These are phyloP conservation scores for Kickxella alabastrina DNA, from an alignment of 192 early-diverging fungal species.

Conservation along the genomic window DNA sequence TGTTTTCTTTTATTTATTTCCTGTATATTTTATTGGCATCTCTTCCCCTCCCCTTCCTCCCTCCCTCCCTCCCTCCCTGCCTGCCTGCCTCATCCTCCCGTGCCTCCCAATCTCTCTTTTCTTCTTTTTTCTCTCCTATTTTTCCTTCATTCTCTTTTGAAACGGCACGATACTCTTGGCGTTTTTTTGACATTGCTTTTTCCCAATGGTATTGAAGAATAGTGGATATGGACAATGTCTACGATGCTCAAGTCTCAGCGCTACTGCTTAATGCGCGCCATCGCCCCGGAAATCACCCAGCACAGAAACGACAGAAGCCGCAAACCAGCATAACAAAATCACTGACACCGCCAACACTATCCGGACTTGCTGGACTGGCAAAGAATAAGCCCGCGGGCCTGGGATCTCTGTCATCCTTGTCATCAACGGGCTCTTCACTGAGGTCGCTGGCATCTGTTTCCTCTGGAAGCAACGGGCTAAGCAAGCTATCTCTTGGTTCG, in stretches of 20 bases:
- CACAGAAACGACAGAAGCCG: background rate
- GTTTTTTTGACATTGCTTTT: no score
- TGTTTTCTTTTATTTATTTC: background rate
- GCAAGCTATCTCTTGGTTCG: conserved; percentile 6
- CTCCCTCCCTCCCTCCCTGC: no score
- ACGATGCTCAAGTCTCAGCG: background rate
- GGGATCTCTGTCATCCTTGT: background rate
- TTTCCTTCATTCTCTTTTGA: no score
- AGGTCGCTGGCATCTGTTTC: conserved; percentile 9
- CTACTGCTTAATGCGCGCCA: background rate
- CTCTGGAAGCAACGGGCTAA: background rate
- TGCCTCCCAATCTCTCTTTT: background rate
- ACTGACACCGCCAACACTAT: no score
- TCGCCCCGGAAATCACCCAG: background rate
- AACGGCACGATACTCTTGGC: no score
- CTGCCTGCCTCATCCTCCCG: background rate
- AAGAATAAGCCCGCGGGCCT: background rate
- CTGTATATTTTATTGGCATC: background rate
- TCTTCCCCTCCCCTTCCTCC: background rate
- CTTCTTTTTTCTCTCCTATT: background rate
- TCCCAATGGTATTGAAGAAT: no score
- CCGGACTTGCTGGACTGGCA: conserved; percentile 3
- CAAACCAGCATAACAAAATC: no score
- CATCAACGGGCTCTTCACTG: conserved; percentile 7
- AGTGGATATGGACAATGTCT: background rate